Evolutionary conservation across 495 filamentous ascomycete genomes (phyloP).

Genomic region (Aspergillus carlsbadensis): DNA sequence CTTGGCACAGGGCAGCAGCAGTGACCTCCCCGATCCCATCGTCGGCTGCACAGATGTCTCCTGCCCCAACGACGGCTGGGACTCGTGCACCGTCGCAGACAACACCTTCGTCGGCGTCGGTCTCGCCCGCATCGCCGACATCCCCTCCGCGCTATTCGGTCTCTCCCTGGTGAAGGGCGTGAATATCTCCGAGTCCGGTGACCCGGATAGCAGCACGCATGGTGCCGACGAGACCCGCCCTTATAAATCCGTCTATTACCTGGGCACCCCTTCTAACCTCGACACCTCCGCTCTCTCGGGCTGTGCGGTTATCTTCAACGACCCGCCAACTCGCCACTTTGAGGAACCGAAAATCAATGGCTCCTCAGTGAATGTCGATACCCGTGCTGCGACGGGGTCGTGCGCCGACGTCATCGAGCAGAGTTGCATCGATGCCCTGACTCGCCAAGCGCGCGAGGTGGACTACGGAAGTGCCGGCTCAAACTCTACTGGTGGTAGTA

Average conservation of each 20-base stretch:
- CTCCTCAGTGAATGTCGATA: constrained; percentile 6
- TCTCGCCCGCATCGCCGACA: constrained; percentile 11
- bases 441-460: constrained; percentile 1
- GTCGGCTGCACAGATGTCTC: constrained; percentile 17
- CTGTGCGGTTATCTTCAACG: constrained; percentile 17
- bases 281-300: constrained; percentile 1
- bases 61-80: constrained; percentile 13
- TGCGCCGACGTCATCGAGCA: constrained; percentile 21
- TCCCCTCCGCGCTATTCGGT: constrained; percentile 9
- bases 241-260: constrained; percentile 16
- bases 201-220: not conserved
- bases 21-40: constrained; percentile 4
- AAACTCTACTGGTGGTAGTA: too few species aligned
- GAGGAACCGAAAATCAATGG: not conserved
- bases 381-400: constrained; percentile 8
- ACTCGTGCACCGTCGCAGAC: constrained; percentile 15
- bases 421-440: constrained; percentile 13
- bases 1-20: not conserved
- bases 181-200: constrained; percentile 5
- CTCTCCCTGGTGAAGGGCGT: constrained; percentile 22
- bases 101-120: constrained; percentile 17
- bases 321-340: constrained; percentile 2
- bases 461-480: not conserved
- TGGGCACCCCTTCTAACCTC: constrained; percentile 3
- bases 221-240: not conserved